phyloP scores from a whole-genome alignment of 192 early-diverging fungal species.

The Blastocladiella britannica region DNA sequence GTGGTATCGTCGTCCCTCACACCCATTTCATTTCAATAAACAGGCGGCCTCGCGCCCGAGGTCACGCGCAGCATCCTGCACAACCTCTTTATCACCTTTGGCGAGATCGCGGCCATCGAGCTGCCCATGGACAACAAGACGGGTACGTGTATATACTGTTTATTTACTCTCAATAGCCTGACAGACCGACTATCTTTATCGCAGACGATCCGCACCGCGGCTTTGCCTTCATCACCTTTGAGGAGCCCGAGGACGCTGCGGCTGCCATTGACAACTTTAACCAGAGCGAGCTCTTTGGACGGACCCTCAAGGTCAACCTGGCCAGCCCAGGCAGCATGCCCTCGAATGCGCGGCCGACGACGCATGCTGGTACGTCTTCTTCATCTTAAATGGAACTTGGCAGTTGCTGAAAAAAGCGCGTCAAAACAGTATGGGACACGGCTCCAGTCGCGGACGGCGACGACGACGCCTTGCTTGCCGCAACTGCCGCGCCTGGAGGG shows the following conservation, averaged over 20 bases:
- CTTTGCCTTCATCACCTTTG: slow-evolving; percentile 91
- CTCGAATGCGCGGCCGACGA: too few relatives aligned
- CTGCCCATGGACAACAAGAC: slow-evolving; percentile 62
- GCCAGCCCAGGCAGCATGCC: slow-evolving; percentile 48
- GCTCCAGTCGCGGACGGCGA: too few relatives aligned
- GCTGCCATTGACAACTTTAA: slow-evolving; percentile 94
- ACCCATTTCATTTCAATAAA: neutral
- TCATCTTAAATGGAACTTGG: too few relatives aligned
- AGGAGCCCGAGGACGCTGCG: slow-evolving; percentile 51
- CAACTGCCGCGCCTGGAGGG: too few relatives aligned
- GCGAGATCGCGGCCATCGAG: slow-evolving; percentile 73
- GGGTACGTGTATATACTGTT: slow-evolving; percentile 20
- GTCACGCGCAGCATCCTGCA: slow-evolving; percentile 59
- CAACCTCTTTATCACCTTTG: slow-evolving; percentile 88
- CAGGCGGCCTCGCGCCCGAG: slow-evolving; percentile 52
- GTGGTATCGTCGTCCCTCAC: neutral
- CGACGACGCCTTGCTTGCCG: too few relatives aligned
- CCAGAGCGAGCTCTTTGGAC: slow-evolving; percentile 66
- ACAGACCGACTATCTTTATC: neutral
- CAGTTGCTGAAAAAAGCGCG: too few relatives aligned
- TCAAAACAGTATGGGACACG: too few relatives aligned
- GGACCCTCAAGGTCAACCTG: slow-evolving; percentile 67
- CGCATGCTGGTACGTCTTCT: too few relatives aligned
- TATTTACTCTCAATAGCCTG: neutral
- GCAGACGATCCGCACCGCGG: slow-evolving; percentile 58